Base-by-base conservation (phyloP, 176 grass and related monocot genomes). In the Hordeum marinum region DNA sequence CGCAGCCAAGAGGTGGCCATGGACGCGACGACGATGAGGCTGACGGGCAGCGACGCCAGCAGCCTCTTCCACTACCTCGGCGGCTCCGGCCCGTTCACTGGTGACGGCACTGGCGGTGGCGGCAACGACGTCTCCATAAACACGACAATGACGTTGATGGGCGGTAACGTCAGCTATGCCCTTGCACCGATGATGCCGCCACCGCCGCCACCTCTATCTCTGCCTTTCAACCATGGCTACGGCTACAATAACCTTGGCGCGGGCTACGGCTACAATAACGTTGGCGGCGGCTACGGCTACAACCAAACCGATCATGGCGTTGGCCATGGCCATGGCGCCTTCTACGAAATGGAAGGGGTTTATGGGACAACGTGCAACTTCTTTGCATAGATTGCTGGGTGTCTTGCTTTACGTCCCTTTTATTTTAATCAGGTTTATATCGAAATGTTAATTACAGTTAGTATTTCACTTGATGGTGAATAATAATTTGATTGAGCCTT, bases 361-460 rank as follows among this genome's bases (percentile, higher is more conserved):
- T 23, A 68, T 35, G 72, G 31, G 34, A 7, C 71, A 12, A 35
- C 78, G 4, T 71, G 72, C 71, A 64, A 76, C 72, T 85, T 77
- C 55, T 78, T 82, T 72, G 11, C 64, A 23, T 66, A 59, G 82
- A 52, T 32, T 32, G 35, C 13, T 20, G 6, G 7, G 50, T 54
- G 50, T 1, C 50, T 20, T 54, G 6, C 17, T 54, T 54, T 54
- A 55, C 17, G 17, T 55, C 18, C 15, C 2, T 20, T 20, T 20
- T 17, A 55, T 20, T 41, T 55, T 55, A 55, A 55, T 55, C 18
- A 55, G 20, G 50, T 55, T 55, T 50, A 17, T 50, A 5, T 50
- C 5, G 46, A 50, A 17, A 50, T 50, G 46, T 50, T 50, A 50
- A 50, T 50, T 50, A 50, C 4, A 2, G 14, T 48, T 20, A 55